These are phyloP conservation scores for Carallia brachiata DNA, from an alignment of 345 rosid species.

Conservation along the genomic window DNA sequence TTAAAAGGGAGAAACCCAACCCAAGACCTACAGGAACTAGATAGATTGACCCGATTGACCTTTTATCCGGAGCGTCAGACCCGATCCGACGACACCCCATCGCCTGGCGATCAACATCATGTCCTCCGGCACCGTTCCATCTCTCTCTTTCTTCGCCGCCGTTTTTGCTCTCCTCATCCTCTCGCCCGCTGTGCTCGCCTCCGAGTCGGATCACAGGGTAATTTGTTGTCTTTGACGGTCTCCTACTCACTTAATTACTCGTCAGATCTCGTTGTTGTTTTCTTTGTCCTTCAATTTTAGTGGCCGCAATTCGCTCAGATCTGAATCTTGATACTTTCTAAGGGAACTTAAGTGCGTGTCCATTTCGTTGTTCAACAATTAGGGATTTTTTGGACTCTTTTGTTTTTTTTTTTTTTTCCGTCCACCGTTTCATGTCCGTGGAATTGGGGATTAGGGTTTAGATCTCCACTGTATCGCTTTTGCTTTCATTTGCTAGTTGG, in stretches of 20 bases:
- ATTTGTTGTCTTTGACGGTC: not conserved
- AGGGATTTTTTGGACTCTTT: not conserved
- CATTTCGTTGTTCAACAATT: not conserved
- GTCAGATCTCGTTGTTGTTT: constrained; percentile 34
- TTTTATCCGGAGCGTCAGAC: constrained; percentile 31
- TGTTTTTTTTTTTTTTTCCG: not conserved
- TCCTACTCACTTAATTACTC: not conserved
- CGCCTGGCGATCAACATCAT: constrained; percentile 54
- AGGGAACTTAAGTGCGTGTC: not conserved
- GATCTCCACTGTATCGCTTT: not conserved
- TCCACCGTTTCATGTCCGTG: not conserved
- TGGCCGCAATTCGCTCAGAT: constrained; percentile 22
- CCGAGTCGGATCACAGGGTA: constrained; percentile 98
- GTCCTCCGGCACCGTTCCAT: constrained; percentile 42
- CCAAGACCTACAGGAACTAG: not conserved
- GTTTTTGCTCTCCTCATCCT: constrained; percentile 31
- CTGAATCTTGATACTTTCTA: constrained; percentile 11
- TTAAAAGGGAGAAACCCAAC: not conserved
- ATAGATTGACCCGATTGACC: not conserved
- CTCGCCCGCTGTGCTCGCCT: constrained; percentile 44
- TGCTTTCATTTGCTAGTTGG: not conserved
- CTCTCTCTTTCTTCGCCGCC: constrained; percentile 27
- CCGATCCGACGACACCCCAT: constrained; percentile 27
- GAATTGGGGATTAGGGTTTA: constrained; percentile 13
- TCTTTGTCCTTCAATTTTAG: not conserved